phyloP scores from a whole-genome alignment of 140 eudicot genomes.

The Stevia rebaudiana region DNA sequence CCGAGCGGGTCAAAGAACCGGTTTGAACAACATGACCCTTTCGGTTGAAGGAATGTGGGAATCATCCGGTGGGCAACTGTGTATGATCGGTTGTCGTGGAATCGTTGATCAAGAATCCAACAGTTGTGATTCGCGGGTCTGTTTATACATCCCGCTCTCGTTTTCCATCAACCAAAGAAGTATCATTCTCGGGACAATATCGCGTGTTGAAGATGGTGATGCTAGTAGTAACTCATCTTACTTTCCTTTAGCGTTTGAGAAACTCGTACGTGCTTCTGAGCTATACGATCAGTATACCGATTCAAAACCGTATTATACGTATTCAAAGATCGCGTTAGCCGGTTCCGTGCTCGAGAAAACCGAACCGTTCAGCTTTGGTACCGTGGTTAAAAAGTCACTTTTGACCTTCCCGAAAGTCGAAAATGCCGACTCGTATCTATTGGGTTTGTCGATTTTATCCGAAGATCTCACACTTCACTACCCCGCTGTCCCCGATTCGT shows the following conservation, averaged over 20 bases:
- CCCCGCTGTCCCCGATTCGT: slow-evolving; percentile 38
- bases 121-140: slow-evolving; percentile 67
- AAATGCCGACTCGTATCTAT: slow-evolving; percentile 39
- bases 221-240: slow-evolving; percentile 23
- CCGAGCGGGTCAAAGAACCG: slow-evolving; percentile 63
- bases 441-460: slow-evolving; percentile 58
- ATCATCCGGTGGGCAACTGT: slow-evolving; percentile 82
- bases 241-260: slow-evolving; percentile 73
- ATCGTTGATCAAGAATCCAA: slow-evolving; percentile 24
- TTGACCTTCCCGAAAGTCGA: slow-evolving; percentile 73
- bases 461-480: slow-evolving; percentile 90
- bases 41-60: slow-evolving; percentile 90
- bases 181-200: slow-evolving; percentile 59
- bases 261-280: slow-evolving; percentile 30
- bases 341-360: slow-evolving; percentile 61
- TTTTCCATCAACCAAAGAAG: slow-evolving; percentile 87
- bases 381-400: slow-evolving; percentile 57
- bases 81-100: slow-evolving; percentile 89
- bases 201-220: slow-evolving; percentile 36
- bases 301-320: slow-evolving; percentile 54
- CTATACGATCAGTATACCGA: slow-evolving; percentile 51
- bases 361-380: slow-evolving; percentile 73
- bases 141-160: slow-evolving; percentile 75
- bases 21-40: slow-evolving; percentile 74
- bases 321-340: slow-evolving; percentile 61